phyloP scores from a whole-genome alignment of 2,329 filamentous ascomycete genomes.

The Aspergillus sp. region DNA sequence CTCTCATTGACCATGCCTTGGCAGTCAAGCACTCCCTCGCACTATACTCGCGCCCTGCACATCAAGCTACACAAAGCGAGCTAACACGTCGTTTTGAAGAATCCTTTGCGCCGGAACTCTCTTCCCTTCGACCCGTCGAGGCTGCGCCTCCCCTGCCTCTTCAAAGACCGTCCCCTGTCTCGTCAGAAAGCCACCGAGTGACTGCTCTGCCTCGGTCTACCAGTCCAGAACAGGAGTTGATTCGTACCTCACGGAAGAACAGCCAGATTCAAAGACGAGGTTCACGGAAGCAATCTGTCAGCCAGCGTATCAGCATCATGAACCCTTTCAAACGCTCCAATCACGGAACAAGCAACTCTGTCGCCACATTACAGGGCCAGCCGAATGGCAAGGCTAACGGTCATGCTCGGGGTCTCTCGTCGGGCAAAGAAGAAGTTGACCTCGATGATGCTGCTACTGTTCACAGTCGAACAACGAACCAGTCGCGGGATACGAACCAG shows the following conservation, averaged over 20 bases:
- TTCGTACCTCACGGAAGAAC: constrained; percentile 31
- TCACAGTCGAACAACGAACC: constrained; percentile 37
- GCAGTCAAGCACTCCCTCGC: constrained; percentile 79
- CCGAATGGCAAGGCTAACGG: constrained; percentile 22
- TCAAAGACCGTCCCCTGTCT: constrained; percentile 37
- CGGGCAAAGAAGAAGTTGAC: constrained; percentile 21
- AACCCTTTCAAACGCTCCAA: constrained; percentile 45
- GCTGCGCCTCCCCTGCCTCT: constrained; percentile 44
- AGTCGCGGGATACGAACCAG: constrained; percentile 33
- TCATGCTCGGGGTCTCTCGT: background rate
- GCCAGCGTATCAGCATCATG: constrained; percentile 44
- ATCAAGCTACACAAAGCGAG: constrained; percentile 47
- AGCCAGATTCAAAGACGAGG: constrained; percentile 30
- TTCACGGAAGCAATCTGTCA: constrained; percentile 38
- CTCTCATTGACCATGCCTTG: constrained; percentile 84
- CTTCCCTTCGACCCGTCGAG: constrained; percentile 54
- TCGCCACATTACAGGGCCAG: constrained; percentile 34
- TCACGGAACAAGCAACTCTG: constrained; percentile 37
- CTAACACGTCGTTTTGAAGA: constrained; percentile 40
- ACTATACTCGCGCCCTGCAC: constrained; percentile 62
- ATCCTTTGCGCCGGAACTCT: constrained; percentile 62
- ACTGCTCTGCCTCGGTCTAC: constrained; percentile 27
- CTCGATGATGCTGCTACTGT: constrained; percentile 38
- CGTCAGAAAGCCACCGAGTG: constrained; percentile 26
- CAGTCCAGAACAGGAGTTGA: constrained; percentile 39